A percentile compares a stretch with the other conserved stretches of the same genome.
Evolutionary conservation across 2,329 filamentous ascomycete species (phyloP).

Genomic region (Colletotrichum neosansevieriae): DNA sequence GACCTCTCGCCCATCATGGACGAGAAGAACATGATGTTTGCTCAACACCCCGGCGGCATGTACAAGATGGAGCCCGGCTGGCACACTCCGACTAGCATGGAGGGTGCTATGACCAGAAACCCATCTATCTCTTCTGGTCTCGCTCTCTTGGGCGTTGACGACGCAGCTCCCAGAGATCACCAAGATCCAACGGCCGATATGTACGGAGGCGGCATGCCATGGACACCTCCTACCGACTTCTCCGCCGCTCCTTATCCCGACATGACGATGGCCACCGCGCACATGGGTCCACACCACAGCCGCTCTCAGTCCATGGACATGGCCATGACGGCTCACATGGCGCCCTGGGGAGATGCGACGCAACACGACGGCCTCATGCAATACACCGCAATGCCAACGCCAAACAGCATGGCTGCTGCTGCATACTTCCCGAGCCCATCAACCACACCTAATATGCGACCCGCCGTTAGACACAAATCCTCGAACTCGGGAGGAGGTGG

Average conservation of each 20-base stretch:
- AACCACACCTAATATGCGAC: slow-evolving; percentile 51
- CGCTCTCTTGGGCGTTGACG: slow-evolving; percentile 48
- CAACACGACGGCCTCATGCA: slow-evolving; percentile 48
- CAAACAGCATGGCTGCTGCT: slow-evolving; percentile 50
- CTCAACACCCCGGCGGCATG: slow-evolving; percentile 45
- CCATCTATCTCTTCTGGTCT: slow-evolving; percentile 51
- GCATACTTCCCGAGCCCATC: slow-evolving; percentile 56
- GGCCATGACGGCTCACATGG: slow-evolving; percentile 45
- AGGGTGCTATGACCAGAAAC: slow-evolving; percentile 50
- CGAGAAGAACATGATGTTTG: slow-evolving; percentile 49
- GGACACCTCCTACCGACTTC: slow-evolving; percentile 55
- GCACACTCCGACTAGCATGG: slow-evolving; percentile 53
- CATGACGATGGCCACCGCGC: slow-evolving; percentile 46
- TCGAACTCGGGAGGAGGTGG: slow-evolving; percentile 44
- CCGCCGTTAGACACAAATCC: slow-evolving; percentile 43
- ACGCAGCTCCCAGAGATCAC: slow-evolving; percentile 41
- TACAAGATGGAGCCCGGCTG: slow-evolving; percentile 55
- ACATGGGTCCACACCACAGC: slow-evolving; percentile 45
- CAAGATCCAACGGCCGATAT: slow-evolving; percentile 46
- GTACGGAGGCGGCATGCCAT: slow-evolving; percentile 53
- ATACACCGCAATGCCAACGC: slow-evolving; percentile 51
- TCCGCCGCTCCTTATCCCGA: slow-evolving; percentile 49
- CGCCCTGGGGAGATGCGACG: slow-evolving; percentile 46
- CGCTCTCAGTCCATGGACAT: slow-evolving; percentile 54
- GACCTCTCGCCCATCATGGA: slow-evolving; percentile 44